Base-by-base conservation (phyloP, 805 yeast genomes). In the Lipomyces starkeyi region DNA sequence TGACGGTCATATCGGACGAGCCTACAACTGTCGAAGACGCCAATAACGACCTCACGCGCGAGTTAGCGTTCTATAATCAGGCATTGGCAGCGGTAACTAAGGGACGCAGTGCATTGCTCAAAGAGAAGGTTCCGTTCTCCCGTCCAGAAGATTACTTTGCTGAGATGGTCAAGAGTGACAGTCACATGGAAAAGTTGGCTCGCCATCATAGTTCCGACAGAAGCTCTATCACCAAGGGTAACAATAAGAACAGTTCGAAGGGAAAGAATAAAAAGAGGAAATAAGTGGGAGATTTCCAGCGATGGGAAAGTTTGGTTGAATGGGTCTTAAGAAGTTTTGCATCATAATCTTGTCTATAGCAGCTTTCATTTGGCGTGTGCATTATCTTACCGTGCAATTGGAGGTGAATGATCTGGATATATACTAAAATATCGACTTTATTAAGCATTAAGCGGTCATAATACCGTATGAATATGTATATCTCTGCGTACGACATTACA, bases 141-240 rank as follows among this genome's bases (percentile, higher is more conserved):
- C 87, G 99, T 79, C 99, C 99, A 49, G 82, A 86, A 75, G 99
- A 95, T 78, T 95, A 91, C 79, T 95, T 95, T 81, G 99, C 99
- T 22, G 99, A 95, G 81, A 95, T 95, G 99, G 91, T 93, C 68
- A 95, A 95, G 82, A 89, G 93, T 64, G 99, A 95, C 79, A 97
- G 92, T 79, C 99, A 95, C 80, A 95, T 95, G 99, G 97, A 92
- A 76, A 91, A 87, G 80, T 85, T 95, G 25, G 71, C 67, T 8
- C 58, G 69, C 8, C 70, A 66, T 34, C 71, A 68, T 47, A 58
- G 70, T n/a, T 17, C 49, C 20, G 49, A 43, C 22, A 43, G 14
- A 43, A n/a, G 22, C 11, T n/a, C 49, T 43, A n/a, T n/a, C 8
- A 17, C 13, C 57, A 54, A 54, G 14, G 40, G 40, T 7, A n/a